Base-by-base conservation (phyloP, 352 stramenopile genomes). In the Thalassiosira livingstoniorum region DNA sequence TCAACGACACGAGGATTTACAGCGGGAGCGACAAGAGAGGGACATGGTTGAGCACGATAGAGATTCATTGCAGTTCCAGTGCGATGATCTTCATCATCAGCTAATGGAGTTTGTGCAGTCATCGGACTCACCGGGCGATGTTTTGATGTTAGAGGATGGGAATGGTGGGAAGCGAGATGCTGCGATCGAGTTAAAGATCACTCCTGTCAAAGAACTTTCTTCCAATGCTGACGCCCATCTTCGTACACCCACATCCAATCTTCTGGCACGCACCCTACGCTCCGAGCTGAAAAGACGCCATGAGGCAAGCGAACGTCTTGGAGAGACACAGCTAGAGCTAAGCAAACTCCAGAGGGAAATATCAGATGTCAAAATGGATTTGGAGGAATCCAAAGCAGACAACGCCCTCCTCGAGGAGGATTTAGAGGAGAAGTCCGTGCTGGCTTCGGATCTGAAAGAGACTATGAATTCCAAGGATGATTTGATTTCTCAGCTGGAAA, bases 231-330 rank as follows among this genome's bases (percentile, higher is more conserved):
- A 75, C 37, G 11, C 66, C 67, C 23, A 65, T 78, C n/a, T 55
- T 54, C 27, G 78, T 68, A 83, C 82, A 64, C 80, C 73, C 31
- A 83, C 84, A 60, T 67, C 81, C 63, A 73, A 80, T 78, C 53
- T 91, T 42, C 70, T 90, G n/a, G 74, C 79, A 18, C 78, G 85
- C 2, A 89, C 84, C 7, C 75, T 91, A 11, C 73, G 80, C 21
- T 85, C 75, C 4, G 82, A 90, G 71, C 82, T 89, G 45, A 84
- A 83, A 34, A 68, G 57, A 37, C 77, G 69, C 39, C 71, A 85
- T 43, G 39, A 73, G 11, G 65, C 76, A 18, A 62, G 71, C 3
- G 76, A 85, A 4, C 63, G 66, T 21, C 51, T 81, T 15, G 63
- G 65, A 23, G 25, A 84, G 23, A 61, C 76, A 13, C 63, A 91